These are phyloP conservation scores for Argentina anserina DNA, from an alignment of 306 rosid species.

Conservation along the genomic window DNA sequence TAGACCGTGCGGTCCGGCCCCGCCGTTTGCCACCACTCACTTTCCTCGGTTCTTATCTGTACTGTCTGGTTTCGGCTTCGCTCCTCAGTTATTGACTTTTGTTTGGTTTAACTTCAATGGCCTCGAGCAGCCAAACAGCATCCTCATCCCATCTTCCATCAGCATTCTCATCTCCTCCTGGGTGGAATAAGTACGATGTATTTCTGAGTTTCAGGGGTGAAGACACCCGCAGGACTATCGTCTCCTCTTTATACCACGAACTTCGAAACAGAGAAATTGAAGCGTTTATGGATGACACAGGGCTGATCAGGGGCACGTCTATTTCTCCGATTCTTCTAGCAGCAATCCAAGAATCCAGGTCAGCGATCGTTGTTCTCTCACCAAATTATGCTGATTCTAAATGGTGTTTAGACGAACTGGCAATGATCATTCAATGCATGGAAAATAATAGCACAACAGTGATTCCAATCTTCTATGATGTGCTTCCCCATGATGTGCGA, in stretches of 20 bases:
- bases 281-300: not conserved
- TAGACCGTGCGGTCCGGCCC: too few relatives aligned
- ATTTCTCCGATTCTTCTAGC: too few relatives aligned
- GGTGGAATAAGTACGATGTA: not conserved
- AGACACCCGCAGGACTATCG: not conserved
- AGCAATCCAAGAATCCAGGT: too few relatives aligned
- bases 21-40: too few relatives aligned
- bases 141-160: not conserved
- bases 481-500: not conserved
- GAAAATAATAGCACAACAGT: not conserved
- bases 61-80: not conserved
- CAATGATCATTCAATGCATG: not conserved
- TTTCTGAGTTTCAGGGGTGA: not conserved
- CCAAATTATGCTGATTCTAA: too few relatives aligned
- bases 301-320: not conserved
- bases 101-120: not conserved
- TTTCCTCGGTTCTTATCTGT: too few relatives aligned
- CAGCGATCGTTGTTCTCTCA: too few relatives aligned
- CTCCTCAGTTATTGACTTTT: too few relatives aligned
- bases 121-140: not conserved
- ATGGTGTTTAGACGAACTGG: not conserved
- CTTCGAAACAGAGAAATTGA: not conserved
- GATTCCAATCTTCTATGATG: not conserved
- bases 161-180: not conserved
- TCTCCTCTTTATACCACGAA: not conserved